These are phyloP conservation scores for Solanum chacoense DNA, from an alignment of 305 asterid genomes.

Conservation along the genomic window DNA sequence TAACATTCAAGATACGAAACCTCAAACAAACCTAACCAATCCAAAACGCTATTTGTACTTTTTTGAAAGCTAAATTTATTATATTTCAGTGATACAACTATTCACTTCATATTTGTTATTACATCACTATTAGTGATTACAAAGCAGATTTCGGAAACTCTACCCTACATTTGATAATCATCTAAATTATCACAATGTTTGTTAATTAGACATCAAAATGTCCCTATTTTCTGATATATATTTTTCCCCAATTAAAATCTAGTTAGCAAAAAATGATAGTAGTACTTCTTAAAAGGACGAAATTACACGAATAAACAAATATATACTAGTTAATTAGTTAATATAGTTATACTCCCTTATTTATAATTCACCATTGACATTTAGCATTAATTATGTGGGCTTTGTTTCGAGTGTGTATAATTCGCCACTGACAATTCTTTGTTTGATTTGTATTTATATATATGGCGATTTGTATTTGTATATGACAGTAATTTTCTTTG, in stretches of 20 bases:
- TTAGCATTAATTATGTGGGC: neutral
- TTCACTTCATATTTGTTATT: neutral
- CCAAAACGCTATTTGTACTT: neutral
- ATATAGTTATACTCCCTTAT: accelerated
- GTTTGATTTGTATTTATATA: neutral
- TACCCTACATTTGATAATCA: neutral
- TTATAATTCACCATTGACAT: no score
- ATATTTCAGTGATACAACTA: neutral
- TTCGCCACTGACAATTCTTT: neutral
- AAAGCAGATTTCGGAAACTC: neutral
- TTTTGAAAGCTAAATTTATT: neutral
- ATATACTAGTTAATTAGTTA: no score
- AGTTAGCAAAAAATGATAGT: neutral
- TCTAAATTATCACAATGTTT: neutral
- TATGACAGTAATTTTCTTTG: neutral
- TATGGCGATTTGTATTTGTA: neutral
- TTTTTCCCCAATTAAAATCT: neutral
- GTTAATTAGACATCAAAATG: neutral
- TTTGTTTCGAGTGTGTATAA: neutral
- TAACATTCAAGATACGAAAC: neutral
- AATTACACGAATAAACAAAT: no score
- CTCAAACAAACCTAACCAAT: neutral
- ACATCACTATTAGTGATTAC: neutral
- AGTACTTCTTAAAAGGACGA: neutral
- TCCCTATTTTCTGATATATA: neutral